Conservation (phyloP, 805 yeast genomes). For the Pichia kluyveri region DNA sequence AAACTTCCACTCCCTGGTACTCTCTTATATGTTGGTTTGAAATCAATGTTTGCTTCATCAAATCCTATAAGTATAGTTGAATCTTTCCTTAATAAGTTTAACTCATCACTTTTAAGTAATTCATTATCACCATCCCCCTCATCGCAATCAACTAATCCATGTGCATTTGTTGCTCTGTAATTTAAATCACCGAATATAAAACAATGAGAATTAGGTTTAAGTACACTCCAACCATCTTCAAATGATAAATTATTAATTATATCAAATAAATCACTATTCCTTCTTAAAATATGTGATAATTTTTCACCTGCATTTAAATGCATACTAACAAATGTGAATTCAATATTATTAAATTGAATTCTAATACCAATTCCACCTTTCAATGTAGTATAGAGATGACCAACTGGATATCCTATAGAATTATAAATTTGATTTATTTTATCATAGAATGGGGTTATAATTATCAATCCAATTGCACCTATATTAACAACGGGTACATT, state of each 20-base stretch:
- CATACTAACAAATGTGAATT: constrained; percentile 54
- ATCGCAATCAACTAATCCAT: neutral
- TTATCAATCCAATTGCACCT: constrained; percentile 52
- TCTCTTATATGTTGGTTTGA: constrained; percentile 79
- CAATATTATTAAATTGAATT: constrained; percentile 27
- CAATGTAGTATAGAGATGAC: constrained; percentile 49
- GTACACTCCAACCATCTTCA: constrained; percentile 44
- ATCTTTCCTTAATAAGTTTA: constrained; percentile 30
- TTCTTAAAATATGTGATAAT: constrained; percentile 28
- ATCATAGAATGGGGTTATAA: constrained; percentile 34
- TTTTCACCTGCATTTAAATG: constrained; percentile 84
- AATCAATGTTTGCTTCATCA: constrained; percentile 52
- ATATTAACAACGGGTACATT: constrained; percentile 34
- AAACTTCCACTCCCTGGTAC: constrained; percentile 36
- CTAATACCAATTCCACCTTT: constrained; percentile 71
- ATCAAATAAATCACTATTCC: constrained; percentile 45
- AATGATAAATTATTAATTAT: constrained; percentile 49
- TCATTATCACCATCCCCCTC: constrained; percentile 2
- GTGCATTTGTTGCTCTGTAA: constrained; percentile 44
- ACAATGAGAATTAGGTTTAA: constrained; percentile 47
- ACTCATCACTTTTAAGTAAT: constrained; percentile 35
- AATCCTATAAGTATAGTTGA: constrained; percentile 53
- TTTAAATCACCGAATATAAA: constrained; percentile 83
- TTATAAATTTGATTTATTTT: constrained; percentile 14
- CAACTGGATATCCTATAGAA: constrained; percentile 37